A percentile compares a stretch with the other conserved stretches of the same genome.
Evolutionary conservation across 1,139 yeast genomes (phyloP).

Genomic region (Zygoascus hellenicus): DNA sequence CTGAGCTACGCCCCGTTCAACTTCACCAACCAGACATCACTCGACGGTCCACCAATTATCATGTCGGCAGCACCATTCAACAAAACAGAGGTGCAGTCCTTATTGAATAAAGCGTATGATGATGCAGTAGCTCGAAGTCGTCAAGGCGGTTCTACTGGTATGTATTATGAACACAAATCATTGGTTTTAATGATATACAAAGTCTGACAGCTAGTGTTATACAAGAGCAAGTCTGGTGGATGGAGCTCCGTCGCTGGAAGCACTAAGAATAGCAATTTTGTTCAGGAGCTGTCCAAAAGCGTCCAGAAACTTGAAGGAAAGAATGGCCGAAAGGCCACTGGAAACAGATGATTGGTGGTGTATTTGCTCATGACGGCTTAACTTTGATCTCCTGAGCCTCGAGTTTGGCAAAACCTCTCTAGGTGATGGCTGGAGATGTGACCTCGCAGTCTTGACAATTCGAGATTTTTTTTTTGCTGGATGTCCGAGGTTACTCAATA

Average conservation of each 20-base stretch:
- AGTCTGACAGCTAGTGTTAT: constrained; percentile 14
- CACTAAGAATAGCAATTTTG: constrained; percentile 17
- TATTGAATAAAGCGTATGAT: constrained; percentile 18
- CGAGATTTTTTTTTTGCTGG: too few relatives aligned
- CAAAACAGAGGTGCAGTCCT: constrained; percentile 24
- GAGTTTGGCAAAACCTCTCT: too few relatives aligned
- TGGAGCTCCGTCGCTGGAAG: constrained; percentile 18
- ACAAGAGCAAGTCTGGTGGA: constrained; percentile 24
- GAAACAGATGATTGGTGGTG: too few relatives aligned
- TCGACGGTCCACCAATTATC: neutral
- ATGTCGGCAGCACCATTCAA: constrained; percentile 21
- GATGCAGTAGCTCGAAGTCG: constrained; percentile 12
- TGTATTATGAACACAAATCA: neutral
- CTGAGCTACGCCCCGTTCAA: too few relatives aligned
- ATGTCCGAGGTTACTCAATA: too few relatives aligned
- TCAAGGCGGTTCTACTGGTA: constrained; percentile 2
- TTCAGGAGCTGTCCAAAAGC: constrained; percentile 20
- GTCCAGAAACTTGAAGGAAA: constrained; percentile 10
- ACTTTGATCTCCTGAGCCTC: too few relatives aligned
- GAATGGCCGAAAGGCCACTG: neutral
- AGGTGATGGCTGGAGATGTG: too few relatives aligned
- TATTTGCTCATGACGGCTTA: too few relatives aligned
- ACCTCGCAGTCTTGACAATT: too few relatives aligned
- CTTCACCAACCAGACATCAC: too few relatives aligned
- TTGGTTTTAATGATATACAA: neutral